Evolutionary conservation across 2,329 filamentous ascomycete genomes (phyloP).

Genomic region (Diaporthe destruens): DNA sequence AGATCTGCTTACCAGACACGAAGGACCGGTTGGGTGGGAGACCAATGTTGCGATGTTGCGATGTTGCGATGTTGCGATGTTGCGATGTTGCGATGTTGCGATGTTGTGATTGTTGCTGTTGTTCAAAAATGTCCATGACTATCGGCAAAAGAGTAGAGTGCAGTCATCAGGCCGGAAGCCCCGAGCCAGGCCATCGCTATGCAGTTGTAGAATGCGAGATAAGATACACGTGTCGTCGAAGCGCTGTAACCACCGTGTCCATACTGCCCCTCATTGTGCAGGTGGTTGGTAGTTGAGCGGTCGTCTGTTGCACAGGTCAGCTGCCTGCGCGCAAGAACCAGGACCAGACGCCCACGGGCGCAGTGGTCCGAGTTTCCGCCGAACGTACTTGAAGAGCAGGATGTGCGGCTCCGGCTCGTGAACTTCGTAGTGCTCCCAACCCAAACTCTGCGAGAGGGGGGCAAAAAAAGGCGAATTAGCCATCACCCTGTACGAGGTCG

Average conservation of each 20-base stretch:
- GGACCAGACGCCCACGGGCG: background rate
- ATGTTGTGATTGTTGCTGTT: background rate
- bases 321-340: slow-evolving; percentile 37
- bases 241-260: slow-evolving; percentile 35
- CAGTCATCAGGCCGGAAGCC: slow-evolving; percentile 34
- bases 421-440: slow-evolving; percentile 99
- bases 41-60: slow-evolving; percentile 19
- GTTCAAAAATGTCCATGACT: slow-evolving; percentile 13
- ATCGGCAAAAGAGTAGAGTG: slow-evolving; percentile 19
- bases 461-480: slow-evolving; percentile 13
- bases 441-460: slow-evolving; percentile 77
- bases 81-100: slow-evolving; percentile 5
- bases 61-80: no score
- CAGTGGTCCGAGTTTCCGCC: no score
- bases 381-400: slow-evolving; percentile 92
- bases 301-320: slow-evolving; percentile 65
- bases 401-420: slow-evolving; percentile 99
- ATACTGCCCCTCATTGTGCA: slow-evolving; percentile 55
- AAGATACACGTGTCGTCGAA: slow-evolving; percentile 45
- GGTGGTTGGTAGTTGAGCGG: slow-evolving; percentile 88
- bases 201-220: slow-evolving; percentile 48
- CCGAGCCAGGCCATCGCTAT: slow-evolving; percentile 45
- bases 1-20: slow-evolving; percentile 8
- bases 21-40: slow-evolving; percentile 6
- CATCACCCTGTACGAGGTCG: slow-evolving; percentile 34